phyloP scores from a whole-genome alignment of 495 filamentous ascomycete genomes.

The Hypoxylon perforatum region DNA sequence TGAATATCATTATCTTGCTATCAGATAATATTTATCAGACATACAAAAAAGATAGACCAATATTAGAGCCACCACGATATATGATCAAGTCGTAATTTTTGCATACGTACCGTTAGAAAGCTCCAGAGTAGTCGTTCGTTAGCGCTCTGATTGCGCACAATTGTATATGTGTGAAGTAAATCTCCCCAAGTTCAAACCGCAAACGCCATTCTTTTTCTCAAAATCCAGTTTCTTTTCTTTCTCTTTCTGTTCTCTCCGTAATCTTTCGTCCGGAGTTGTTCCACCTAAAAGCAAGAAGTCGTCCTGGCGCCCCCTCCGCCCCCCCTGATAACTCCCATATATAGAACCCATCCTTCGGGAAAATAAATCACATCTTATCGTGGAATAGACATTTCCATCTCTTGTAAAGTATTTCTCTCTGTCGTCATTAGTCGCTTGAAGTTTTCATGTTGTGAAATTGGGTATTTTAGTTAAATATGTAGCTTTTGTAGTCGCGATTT shows the following conservation, averaged over 20 bases:
- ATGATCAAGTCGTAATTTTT: neutral
- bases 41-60: too few species aligned
- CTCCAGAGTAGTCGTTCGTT: neutral
- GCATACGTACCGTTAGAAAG: constrained; percentile 1
- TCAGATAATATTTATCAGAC: too few species aligned
- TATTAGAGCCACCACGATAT: too few species aligned
- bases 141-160: neutral
- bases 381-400: constrained; percentile 1
- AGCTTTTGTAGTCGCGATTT: constrained; percentile 12
- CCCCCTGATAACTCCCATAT: constrained; percentile 27
- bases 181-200: neutral
- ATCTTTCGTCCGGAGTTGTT: constrained; percentile 1
- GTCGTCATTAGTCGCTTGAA: constrained; percentile 14
- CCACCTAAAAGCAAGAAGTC: constrained; percentile 5
- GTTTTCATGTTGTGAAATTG: constrained; percentile 13
- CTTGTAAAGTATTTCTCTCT: neutral
- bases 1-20: too few species aligned
- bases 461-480: constrained; percentile 31
- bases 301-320: too few species aligned
- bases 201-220: constrained; percentile 23
- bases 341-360: constrained; percentile 6
- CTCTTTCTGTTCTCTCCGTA: neutral
- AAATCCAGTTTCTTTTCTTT: too few species aligned
- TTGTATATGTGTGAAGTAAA: neutral
- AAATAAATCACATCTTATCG: constrained; percentile 20